A percentile compares a stretch with the other conserved stretches of the same genome.
These are phyloP conservation scores for Tephrocybe rancida DNA, from an alignment of 768 basidiomycete species.

Conservation along the genomic window DNA sequence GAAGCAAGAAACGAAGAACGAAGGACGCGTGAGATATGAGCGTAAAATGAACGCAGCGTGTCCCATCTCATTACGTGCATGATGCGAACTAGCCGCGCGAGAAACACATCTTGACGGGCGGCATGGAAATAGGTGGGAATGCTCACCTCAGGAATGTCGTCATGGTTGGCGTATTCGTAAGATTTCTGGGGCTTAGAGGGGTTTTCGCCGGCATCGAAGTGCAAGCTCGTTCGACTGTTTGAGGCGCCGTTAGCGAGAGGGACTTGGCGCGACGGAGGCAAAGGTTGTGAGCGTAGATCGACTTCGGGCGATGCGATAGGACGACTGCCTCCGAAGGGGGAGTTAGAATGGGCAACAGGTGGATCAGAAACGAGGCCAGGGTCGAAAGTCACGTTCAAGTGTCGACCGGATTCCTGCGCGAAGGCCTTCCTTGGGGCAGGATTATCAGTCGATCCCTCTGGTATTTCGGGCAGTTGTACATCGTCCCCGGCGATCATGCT, in stretches of 20 bases:
- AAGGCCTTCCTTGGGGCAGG: neutral
- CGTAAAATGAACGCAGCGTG: conserved; percentile 2
- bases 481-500: conserved; percentile 15
- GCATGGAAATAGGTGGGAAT: neutral
- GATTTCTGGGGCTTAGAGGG: neutral
- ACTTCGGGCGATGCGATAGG: conserved; percentile 9
- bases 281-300: conserved; percentile 5
- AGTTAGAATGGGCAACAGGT: neutral
- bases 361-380: conserved; percentile 5
- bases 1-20: too few species aligned
- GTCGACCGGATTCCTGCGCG: conserved; percentile 1
- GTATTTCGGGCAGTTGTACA: conserved; percentile 3
- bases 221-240: conserved; percentile 5
- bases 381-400: conserved; percentile 1
- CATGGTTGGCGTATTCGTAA: neutral
- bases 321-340: neutral
- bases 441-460: conserved; percentile 1
- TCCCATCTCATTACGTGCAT: conserved; percentile 13
- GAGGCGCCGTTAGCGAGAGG: conserved; percentile 4
- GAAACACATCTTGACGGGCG: neutral
- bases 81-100: neutral
- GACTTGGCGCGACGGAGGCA: conserved; percentile 11
- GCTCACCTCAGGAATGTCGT: neutral
- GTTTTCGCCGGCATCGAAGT: conserved; percentile 4
- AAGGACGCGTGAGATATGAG: conserved; percentile 13